Conservation (phyloP, 495 filamentous ascomycete genomes). For the Pseudotulostoma volvatum region DNA sequence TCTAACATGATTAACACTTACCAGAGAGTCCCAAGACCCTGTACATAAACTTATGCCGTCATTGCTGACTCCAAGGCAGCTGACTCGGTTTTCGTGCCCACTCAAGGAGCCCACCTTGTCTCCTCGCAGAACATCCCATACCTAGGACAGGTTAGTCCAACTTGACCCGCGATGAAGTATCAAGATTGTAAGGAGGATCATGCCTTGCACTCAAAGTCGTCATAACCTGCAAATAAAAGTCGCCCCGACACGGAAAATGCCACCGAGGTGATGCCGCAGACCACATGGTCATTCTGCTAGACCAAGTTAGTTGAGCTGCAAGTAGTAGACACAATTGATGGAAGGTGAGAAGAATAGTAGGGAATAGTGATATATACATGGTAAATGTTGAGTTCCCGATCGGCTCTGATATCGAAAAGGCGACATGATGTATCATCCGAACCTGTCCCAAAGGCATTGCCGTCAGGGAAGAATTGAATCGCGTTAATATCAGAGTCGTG, state of each 20-base stretch:
- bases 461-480: conserved; percentile 98
- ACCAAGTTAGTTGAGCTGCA: conserved; percentile 1
- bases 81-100: conserved; percentile 96
- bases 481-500: conserved; percentile 99
- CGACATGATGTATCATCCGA: conserved; percentile 97
- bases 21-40: conserved; percentile 97
- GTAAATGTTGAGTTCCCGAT: conserved; percentile 91
- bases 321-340: conserved; percentile 2
- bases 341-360: not conserved
- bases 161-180: no score
- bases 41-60: conserved; percentile 98
- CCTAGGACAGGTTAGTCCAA: conserved; percentile 32
- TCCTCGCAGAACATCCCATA: conserved; percentile 93
- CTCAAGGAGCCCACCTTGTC: conserved; percentile 93
- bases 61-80: conserved; percentile 95
- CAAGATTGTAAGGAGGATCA: conserved; percentile 9
- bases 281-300: conserved; percentile 78
- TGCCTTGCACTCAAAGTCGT: conserved; percentile 99
- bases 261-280: conserved; percentile 96
- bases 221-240: conserved; percentile 91
- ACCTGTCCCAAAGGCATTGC: conserved; percentile 95
- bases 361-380: conserved; percentile 39
- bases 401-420: conserved; percentile 92
- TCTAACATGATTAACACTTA: conserved; percentile 35
- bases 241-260: conserved; percentile 95